phyloP scores from a whole-genome alignment of 257 asterid species.

The Solanum acaule region DNA sequence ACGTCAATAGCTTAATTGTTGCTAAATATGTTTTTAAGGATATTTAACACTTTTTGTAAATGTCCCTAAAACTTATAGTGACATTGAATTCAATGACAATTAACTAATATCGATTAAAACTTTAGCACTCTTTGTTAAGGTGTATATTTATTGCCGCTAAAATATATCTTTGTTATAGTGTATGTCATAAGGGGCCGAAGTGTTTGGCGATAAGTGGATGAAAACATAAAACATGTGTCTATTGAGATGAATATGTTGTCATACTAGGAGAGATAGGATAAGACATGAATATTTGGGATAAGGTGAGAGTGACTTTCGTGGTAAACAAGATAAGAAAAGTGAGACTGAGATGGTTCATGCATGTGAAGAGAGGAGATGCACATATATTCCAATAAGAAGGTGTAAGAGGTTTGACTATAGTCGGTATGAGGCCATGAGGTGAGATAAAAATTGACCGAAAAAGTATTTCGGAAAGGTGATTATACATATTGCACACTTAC shows the following conservation, averaged over 20 bases:
- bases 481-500: no score
- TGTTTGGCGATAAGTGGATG: not conserved
- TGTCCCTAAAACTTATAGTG: not conserved
- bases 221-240: no score
- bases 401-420: no score
- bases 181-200: not conserved
- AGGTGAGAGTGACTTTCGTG: not conserved
- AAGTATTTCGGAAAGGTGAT: not conserved
- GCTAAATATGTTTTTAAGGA: not conserved
- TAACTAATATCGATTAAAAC: no score
- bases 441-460: not conserved
- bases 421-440: not conserved
- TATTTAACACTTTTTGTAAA: not conserved
- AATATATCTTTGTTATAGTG: not conserved
- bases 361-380: not conserved
- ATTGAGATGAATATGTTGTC: not conserved
- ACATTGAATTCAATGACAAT: no score
- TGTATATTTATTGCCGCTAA: not conserved
- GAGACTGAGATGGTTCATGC: no score
- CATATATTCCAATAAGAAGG: not conserved
- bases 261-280: not conserved
- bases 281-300: not conserved
- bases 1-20: not conserved
- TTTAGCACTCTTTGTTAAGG: not conserved
- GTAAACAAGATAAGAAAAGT: no score